phyloP scores from a whole-genome alignment of 2,329 filamentous ascomycete species.

The Aspergillus hiratsukae region DNA sequence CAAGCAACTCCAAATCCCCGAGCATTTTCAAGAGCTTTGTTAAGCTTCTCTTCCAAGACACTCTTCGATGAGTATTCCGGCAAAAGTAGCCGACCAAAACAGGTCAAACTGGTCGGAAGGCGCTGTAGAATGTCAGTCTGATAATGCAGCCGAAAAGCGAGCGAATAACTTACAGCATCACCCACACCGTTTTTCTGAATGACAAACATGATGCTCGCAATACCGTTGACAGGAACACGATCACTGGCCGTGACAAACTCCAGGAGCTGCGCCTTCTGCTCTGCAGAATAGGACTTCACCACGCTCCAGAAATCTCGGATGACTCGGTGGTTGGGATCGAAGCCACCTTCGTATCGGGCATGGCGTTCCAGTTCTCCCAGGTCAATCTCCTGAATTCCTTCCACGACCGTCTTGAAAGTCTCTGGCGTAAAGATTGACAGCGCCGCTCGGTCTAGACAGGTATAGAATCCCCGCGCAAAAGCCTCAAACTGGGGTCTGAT shows the following conservation, averaged over 20 bases:
- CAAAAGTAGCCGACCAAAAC: conserved; percentile 81
- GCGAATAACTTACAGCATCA: conserved; percentile 39
- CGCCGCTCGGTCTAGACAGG: conserved; percentile 66
- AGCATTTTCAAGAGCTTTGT: conserved; percentile 81
- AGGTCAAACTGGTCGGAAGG: conserved; percentile 85
- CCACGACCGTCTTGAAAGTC: conserved; percentile 71
- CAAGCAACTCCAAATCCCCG: conserved; percentile 83
- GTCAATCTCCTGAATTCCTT: conserved; percentile 79
- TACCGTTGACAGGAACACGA: conserved; percentile 80
- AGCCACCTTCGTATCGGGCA: conserved; percentile 74
- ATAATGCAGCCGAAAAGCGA: conserved; percentile 2
- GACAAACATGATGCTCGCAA: conserved; percentile 75
- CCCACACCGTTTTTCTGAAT: conserved; percentile 72
- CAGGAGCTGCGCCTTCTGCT: conserved; percentile 70
- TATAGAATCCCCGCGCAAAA: conserved; percentile 75
- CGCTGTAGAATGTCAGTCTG: conserved; percentile 25
- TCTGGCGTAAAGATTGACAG: conserved; percentile 67
- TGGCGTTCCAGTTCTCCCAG: conserved; percentile 66
- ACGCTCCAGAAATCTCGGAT: conserved; percentile 82
- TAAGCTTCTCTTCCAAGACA: conserved; percentile 67
- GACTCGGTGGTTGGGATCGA: conserved; percentile 62
- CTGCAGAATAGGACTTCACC: conserved; percentile 59
- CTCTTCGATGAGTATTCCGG: conserved; percentile 74
- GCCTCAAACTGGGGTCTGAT: conserved; percentile 72
- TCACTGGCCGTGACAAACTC: conserved; percentile 96